Evolutionary conservation across 495 filamentous ascomycete genomes (phyloP), one percentile per base, ranked within the genome.

Genomic region (Pyrenula massariospora): DNA sequence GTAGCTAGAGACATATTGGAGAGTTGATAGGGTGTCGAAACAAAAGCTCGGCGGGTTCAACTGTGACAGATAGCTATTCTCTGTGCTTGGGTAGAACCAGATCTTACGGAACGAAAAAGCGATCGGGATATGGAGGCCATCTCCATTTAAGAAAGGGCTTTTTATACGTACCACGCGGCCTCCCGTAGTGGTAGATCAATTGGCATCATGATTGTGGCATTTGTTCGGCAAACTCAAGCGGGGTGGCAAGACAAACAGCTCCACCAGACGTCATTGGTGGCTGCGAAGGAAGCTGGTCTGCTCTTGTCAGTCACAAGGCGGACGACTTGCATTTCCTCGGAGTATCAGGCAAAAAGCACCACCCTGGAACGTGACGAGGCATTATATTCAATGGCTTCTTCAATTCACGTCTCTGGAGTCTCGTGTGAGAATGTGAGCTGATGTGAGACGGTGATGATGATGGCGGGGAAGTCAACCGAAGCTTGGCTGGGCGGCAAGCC

Each of bases 1-100:
- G 71, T 73, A 57, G 70, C 72, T 42, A 73, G 64, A 62, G 66
- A 72, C 68, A 72, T 73, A 59, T 20, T 65, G 57, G 52, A 48
- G 54, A 31, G 54, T 10, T 19, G 31, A 8, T 42, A 15, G 15
- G 31, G 31, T 8, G 31, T 42, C 15, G 31, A 5, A 15, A 42
- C 15, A 15, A 42, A 42, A 15, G 31, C 31, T 5, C 31, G 31
- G 31, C 31, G 31, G 31, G 15, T 42, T 5, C 5, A 8, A 42
- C 31, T 42, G 8, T 42, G 31, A 8, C 31, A 8, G 31, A 42
- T 42, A 15, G 31, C 5, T 42, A 15, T 42, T 5, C 15, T 5
- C 8, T 42, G 31, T 42, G 31, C 31, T 42, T 8, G 15, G 15
- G 31, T 42, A 42, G 15, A 42, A 15, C 8, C 15, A 5, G 15